A percentile compares a stretch with the other conserved stretches of the same genome.
These are phyloP conservation scores for Fimicolochytrium jonesii DNA, from an alignment of 192 early-diverging fungal species.

Conservation along the genomic window DNA sequence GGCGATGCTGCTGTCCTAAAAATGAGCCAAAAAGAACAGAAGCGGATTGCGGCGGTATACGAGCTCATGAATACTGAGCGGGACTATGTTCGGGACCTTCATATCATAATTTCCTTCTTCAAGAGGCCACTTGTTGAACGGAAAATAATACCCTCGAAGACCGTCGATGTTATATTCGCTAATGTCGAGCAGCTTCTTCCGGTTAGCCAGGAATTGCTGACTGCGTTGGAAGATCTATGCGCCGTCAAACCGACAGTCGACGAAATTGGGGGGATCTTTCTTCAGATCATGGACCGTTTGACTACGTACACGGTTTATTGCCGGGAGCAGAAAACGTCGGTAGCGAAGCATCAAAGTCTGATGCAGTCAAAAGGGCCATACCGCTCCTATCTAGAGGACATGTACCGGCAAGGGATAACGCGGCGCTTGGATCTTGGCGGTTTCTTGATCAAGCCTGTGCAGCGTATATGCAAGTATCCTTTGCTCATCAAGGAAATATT, in stretches of 20 bases:
- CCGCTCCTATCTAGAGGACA: constrained; percentile 46
- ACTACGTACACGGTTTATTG: constrained; percentile 47
- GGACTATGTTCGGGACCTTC: constrained; percentile 51
- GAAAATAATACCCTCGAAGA: constrained; percentile 29
- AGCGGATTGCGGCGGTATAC: constrained; percentile 40
- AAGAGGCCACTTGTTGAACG: constrained; percentile 40
- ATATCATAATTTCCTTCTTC: constrained; percentile 49
- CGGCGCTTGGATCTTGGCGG: constrained; percentile 41
- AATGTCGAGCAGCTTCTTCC: constrained; percentile 45
- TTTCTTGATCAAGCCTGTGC: constrained; percentile 94
- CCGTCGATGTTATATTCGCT: constrained; percentile 40
- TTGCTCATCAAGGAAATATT: constrained; percentile 66
- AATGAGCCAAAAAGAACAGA: constrained; percentile 29
- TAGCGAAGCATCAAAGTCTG: constrained; percentile 31
- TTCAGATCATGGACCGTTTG: constrained; percentile 35
- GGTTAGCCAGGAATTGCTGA: constrained; percentile 43
- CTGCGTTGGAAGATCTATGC: constrained; percentile 25
- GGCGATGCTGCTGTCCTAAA: constrained; percentile 3
- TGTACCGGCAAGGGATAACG: constrained; percentile 36
- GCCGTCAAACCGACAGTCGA: constrained; percentile 36
- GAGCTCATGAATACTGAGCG: constrained; percentile 49
- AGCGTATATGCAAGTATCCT: constrained; percentile 99
- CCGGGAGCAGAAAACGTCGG: constrained; percentile 38
- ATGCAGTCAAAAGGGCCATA: constrained; percentile 33
- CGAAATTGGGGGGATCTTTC: constrained; percentile 23